Base-by-base conservation (phyloP, 768 basidiomycete species). In the Scleroderma bovista region DNA sequence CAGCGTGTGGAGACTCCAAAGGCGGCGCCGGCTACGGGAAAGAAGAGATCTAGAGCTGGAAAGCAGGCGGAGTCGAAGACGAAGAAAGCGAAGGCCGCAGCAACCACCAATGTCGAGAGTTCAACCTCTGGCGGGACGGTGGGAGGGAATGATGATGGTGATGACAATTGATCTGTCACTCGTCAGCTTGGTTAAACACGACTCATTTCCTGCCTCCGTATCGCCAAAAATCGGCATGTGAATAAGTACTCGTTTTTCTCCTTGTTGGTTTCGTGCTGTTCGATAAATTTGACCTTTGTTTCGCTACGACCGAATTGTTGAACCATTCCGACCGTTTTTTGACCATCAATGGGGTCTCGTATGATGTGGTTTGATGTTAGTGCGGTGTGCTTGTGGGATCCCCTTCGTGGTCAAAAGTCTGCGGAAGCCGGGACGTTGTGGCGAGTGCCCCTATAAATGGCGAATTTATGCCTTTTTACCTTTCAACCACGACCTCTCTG, bases 21-120 rank as follows among this genome's bases (percentile, higher is more conserved):
- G 31, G 55, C 59, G 12, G 49, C 58, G 9, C 50, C 52, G 20
- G 32, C 60, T 10, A 42, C 58, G 20, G 52, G 61, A 17, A 63
- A 58, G 43, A 73, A 69, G 54, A 60, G 64, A 50, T 48, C 54
- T 22, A 63, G 65, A 39, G 53, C 52, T 6, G 60, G 59, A 37
- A 72, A 68, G 47, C 61, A 64, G 6, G 55, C 57, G 36, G 58
- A 60, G 13, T 41, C 61, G 7, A 69, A 66, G 46, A 19, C 52
- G 24, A 72, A 69, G 60, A 73, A 71, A 54, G 44, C 48, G 10
- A 72, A 71, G 57, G 49, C 46, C 1, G 15, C 10, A 7, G 23
- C 41, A 29, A 48, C 24, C 19, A 19, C 22, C 5, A 49, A 24
- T 16, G 26, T 53, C 50, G 60, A 57, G 31, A 58, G 52, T n/a